Percentiles rank a stretch among this genome's conserved stretches.
These are phyloP conservation scores for Aspergillus versicolor DNA, from an alignment of 2,329 filamentous ascomycete species.

Conservation along the genomic window DNA sequence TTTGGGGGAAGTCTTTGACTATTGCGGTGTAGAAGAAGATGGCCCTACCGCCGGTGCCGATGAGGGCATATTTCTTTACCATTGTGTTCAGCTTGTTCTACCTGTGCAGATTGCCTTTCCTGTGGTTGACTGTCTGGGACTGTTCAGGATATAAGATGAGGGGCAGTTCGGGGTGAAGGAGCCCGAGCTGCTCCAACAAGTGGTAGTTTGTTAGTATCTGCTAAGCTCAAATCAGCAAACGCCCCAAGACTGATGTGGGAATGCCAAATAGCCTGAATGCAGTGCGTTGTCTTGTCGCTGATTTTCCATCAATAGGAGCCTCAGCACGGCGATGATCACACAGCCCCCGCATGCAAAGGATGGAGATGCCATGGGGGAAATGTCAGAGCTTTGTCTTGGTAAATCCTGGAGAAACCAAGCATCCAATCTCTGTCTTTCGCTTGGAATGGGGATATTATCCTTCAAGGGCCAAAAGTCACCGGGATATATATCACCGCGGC, in stretches of 20 bases:
- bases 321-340: neutral
- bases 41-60: slow-evolving; percentile 61
- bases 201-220: too few relatives aligned
- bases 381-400: neutral
- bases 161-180: neutral
- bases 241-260: neutral
- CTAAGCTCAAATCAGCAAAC: neutral
- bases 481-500: neutral
- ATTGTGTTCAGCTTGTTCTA: neutral
- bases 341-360: neutral
- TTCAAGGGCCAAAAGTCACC: neutral
- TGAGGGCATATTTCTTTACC: slow-evolving; percentile 21
- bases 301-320: slow-evolving; percentile 6
- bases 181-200: neutral
- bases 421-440: neutral
- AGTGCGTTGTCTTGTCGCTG: neutral
- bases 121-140: neutral
- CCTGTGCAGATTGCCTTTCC: neutral
- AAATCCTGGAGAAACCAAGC: neutral
- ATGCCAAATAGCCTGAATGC: neutral
- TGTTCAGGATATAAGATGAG: neutral
- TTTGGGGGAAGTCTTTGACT: slow-evolving; percentile 51
- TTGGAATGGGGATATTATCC: neutral
- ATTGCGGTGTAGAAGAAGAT: slow-evolving; percentile 63
- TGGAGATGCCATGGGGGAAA: neutral